A percentile compares a stretch with the other conserved stretches of the same genome.
These are phyloP conservation scores for Fusarium armeniacum DNA, from an alignment of 2,329 filamentous ascomycete species.

Conservation along the genomic window DNA sequence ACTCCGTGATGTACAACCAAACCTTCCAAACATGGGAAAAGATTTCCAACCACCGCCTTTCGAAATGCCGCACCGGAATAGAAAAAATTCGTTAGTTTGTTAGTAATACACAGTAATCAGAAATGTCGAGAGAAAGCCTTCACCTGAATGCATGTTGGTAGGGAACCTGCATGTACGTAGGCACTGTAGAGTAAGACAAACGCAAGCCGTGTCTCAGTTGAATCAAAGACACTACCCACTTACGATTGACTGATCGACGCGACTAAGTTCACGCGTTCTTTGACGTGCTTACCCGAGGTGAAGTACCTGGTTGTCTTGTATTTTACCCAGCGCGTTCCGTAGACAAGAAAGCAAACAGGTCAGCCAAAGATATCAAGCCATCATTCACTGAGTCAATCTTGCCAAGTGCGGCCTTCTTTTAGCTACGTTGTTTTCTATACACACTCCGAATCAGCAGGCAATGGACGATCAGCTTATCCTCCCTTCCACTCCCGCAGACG, in stretches of 20 bases:
- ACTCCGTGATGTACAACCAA: constrained; percentile 18
- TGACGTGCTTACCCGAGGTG: constrained; percentile 26
- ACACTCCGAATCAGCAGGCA: background rate
- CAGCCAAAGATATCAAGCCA: background rate
- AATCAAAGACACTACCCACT: constrained; percentile 24
- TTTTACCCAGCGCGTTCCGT: constrained; percentile 32
- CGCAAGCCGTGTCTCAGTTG: constrained; percentile 46
- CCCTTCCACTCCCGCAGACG: constrained; percentile 50
- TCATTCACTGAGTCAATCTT: constrained; percentile 14
- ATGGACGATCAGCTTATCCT: constrained; percentile 45
- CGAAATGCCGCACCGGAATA: constrained; percentile 35
- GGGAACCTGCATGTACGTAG: background rate
- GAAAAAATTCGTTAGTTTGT: background rate
- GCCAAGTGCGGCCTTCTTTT: constrained; percentile 12
- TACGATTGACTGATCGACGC: constrained; percentile 40
- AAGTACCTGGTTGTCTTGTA: constrained; percentile 10
- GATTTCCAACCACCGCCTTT: constrained; percentile 38
- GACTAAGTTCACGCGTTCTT: constrained; percentile 21
- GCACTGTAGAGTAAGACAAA: background rate
- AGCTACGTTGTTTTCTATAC: background rate
- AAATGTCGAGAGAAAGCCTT: constrained; percentile 4
- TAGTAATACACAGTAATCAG: background rate
- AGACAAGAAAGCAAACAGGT: background rate
- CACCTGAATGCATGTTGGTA: background rate
- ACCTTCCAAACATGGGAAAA: constrained; percentile 21